Base-by-base conservation (phyloP, 2,329 filamentous ascomycete genomes). In the Neofusicoccum parvum region DNA sequence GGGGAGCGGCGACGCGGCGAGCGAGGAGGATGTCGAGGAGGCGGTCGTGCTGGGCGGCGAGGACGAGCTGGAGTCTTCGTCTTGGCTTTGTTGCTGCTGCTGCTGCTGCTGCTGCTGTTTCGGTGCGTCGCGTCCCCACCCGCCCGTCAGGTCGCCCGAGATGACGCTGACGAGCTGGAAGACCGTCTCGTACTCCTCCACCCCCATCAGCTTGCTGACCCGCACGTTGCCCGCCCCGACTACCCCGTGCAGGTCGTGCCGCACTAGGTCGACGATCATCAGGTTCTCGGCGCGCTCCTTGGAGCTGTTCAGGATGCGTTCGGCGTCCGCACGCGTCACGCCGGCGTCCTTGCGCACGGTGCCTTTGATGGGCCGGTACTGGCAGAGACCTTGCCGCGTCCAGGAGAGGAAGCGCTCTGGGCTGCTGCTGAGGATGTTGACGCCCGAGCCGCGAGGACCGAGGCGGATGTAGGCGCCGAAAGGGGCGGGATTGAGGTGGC, bases 251-350 rank as follows among this genome's bases (percentile, higher is more conserved):
- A 98, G 82, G 76, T 98, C 94, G 74, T 98, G 94, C 0, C 94
- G 87, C n/a, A 97, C 95, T 0, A 98, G 83, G 76, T 98, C 94
- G 2, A 97, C 94, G 72, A 98, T 97, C 95, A 98, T 98, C 27
- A 98, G 85, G 73, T 98, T 98, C 80, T 98, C 94, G 0, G 94
- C 94, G 71, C 92, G 89, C 77, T 98, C 95, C 76, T 98, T 98
- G 23, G 91, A 90, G 0, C 92, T 86, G 65, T 90, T 87, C 14
- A 97, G 85, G 45, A 96, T 86, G 34, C 81, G 80, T 67, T 89
- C 87, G 0, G 94, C 94, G 72, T 91, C 85, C 5, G 84, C 85
- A n/a, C 90, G 82, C 0, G 90, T 95, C 43, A 90, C 87, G 1
- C 82, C 82, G 0, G 83, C 80, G 0, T 85, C 86, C 72, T 96